Evolutionary conservation across 2,329 filamentous ascomycete genomes (phyloP), one percentile per base, ranked within the genome.

Genomic region (Microsporum ferrugineum): DNA sequence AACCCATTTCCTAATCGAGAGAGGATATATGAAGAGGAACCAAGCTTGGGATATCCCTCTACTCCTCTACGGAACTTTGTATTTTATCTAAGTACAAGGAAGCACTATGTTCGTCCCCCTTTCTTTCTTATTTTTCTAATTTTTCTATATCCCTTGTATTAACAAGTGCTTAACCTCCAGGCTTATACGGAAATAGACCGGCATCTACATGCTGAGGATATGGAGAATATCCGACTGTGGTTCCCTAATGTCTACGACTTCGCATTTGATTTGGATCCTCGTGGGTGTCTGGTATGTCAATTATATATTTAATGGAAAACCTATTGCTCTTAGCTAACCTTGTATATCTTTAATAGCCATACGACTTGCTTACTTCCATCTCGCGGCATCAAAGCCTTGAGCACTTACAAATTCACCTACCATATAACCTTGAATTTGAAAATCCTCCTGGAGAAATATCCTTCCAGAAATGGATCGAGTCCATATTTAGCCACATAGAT

Each of bases 141-240:
- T 38, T 6, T 27, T 5, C 10, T 34, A 34, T 27, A n/a, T 8
- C 55, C n/a, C 7, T 5, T 14, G 7, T 57, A 57, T 57, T 57
- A 38, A 57, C 36, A 57, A 27, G 55, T 57, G 34, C 27, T 57
- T 38, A 5, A 34, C 39, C 31, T 60, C 57, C n/a, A 38, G 55
- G 27, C 29, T 38, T 17, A 23, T 38, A 14, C 17, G 8, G 55
- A 57, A 57, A 57, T 57, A 38, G 29, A 57, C 33, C 55, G 34
- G n/a, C 33, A 57, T 57, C 55, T 57, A 38, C 55, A 57, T 38
- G 27, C 8, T 57, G 55, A 57, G 34, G 55, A 57, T 57, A 57
- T 57, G n/a, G 29, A 57, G 55, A 34, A 33, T 33, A 57, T 57
- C n/a, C 55, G 34, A 38, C 29, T 36, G 31, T 57, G 29, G 34